These are phyloP conservation scores for Emydomyces testavorans DNA, from an alignment of 2,329 filamentous ascomycete species.

Conservation along the genomic window DNA sequence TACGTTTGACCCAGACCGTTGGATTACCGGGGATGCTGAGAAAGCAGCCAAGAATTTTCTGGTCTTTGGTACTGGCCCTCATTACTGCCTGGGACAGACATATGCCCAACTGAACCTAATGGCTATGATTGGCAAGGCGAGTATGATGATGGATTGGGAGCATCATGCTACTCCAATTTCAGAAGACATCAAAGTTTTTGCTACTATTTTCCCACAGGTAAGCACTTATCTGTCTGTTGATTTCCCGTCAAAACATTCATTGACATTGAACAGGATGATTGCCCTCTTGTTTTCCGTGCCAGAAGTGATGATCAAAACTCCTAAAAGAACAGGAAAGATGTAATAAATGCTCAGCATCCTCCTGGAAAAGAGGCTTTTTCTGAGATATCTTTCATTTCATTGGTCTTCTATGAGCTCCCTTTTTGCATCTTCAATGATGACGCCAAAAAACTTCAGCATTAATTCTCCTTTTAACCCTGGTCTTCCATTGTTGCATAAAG, in stretches of 20 bases:
- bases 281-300: constrained; percentile 59
- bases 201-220: constrained; percentile 94
- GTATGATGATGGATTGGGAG: constrained; percentile 75
- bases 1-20: constrained; percentile 78
- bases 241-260: background rate
- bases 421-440: constrained; percentile 1
- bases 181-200: constrained; percentile 96
- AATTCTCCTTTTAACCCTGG: background rate
- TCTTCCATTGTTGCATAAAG: background rate
- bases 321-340: constrained; percentile 4
- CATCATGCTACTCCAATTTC: constrained; percentile 73
- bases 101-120: constrained; percentile 86
- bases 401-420: background rate
- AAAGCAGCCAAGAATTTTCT: constrained; percentile 91
- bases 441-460: background rate
- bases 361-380: background rate
- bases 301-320: constrained; percentile 24
- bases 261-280: constrained; percentile 55
- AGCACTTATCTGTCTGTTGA: constrained; percentile 26
- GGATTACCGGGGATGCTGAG: constrained; percentile 81
- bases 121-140: constrained; percentile 80
- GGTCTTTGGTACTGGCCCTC: constrained; percentile 88
- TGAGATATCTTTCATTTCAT: background rate
- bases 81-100: constrained; percentile 90
- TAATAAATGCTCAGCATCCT: constrained; percentile 7